Base-by-base conservation (phyloP, 106 monocot species). In the Phalaenopsis aphrodite region DNA sequence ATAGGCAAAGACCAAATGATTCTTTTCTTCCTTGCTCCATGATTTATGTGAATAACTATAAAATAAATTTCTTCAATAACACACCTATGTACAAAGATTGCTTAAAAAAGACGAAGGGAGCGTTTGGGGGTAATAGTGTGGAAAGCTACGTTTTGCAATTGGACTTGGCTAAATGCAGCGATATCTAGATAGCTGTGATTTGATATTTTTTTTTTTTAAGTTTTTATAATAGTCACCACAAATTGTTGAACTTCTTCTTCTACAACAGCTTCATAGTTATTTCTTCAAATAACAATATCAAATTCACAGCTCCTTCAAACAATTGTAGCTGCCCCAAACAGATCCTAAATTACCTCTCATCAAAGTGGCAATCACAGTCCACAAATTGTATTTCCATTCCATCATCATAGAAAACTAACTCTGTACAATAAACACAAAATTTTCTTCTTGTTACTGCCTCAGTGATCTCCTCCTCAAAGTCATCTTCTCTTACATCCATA, bases 341-440 rank as follows among this genome's bases (percentile, higher is more conserved):
- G 30, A 30, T 30, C 30, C 30, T 30, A 30, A 10, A 10, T 68
- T 3, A 37, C 68, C 36, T 68, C 37, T 43, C 43, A 45, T 81
- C 80, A 41, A 75, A 65, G 7, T 67, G 30, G 41, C 87, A 90
- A 48, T 78, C 78, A 76, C 89, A 90, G n/a, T 83, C 76, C 23
- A 71, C 83, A 81, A 85, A 82, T 82, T 74, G 80, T 75, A 89
- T 72, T 64, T 75, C 43, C 75, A 79, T 57, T 78, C 65, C 75
- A 16, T 72, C 83, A 39, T 81, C 76, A 66, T 1, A 75, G 76
- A 87, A 79, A 47, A 87, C 79, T 38, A 90, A 9, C 76, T 72
- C 67, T 5, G 90, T 87, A 55, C 90, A 90, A 49, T 81, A 87
- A n/a, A 89, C 77, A 77, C 90, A 90, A 61, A 87, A 90, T 45